Conservation (phyloP, 352 stramenopile genomes). For the Thraustochytrium striatum region DNA sequence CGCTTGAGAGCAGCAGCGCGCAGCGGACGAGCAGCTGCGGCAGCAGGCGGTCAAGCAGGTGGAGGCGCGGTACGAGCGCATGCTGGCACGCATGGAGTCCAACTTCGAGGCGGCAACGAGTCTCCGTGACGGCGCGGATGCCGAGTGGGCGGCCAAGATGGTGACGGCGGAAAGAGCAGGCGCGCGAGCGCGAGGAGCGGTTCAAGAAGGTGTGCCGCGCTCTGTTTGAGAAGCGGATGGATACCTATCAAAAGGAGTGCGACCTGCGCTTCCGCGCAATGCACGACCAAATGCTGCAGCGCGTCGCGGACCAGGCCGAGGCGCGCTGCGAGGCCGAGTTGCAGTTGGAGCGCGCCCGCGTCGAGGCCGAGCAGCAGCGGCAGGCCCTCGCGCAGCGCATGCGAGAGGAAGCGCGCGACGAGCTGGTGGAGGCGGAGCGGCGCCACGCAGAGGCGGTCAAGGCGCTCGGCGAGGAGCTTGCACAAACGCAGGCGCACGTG, state of each 20-base stretch:
- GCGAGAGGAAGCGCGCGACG: neutral
- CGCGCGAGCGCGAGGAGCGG: neutral
- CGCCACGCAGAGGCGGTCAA: neutral
- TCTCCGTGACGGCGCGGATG: no score
- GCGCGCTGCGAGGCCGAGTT: neutral
- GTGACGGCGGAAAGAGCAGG: neutral
- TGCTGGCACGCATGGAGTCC: neutral
- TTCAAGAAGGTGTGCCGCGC: conserved; percentile 17
- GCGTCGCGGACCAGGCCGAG: neutral
- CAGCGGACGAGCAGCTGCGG: no score
- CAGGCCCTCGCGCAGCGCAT: neutral
- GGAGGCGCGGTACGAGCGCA: neutral
- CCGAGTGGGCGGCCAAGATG: neutral
- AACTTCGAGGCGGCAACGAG: no score
- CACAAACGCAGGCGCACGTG: neutral
- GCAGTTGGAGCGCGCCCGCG: neutral
- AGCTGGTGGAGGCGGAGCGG: neutral
- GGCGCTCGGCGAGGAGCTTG: conserved; percentile 14
- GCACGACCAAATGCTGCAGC: conserved; percentile 11
- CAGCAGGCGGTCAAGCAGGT: neutral
- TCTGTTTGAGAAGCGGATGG: conserved; percentile 36
- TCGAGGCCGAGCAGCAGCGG: conserved; percentile 4
- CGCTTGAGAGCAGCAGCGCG: neutral
- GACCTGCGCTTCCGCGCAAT: neutral
- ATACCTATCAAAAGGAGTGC: neutral